phyloP scores from a whole-genome alignment of 352 stramenopile genomes.

The Plasmopara viticola region DNA sequence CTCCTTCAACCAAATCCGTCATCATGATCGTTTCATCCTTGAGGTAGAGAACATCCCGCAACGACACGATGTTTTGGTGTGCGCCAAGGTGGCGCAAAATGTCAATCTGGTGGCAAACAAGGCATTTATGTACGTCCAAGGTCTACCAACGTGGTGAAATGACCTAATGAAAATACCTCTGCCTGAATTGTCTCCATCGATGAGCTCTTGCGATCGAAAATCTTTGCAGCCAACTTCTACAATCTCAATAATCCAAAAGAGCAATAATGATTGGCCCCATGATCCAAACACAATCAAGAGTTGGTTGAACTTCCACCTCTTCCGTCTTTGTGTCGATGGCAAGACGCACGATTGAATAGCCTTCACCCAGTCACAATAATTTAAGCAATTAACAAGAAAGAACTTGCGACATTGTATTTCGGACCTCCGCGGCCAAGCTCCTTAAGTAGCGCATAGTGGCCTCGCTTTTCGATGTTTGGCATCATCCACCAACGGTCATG shows the following conservation, averaged over 20 bases:
- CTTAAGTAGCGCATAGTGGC: constrained; percentile 50
- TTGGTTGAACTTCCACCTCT: constrained; percentile 16
- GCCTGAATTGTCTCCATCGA: constrained; percentile 52
- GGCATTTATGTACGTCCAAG: not conserved
- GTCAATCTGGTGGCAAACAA: constrained; percentile 34
- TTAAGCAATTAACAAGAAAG: not conserved
- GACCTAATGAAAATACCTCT: constrained; percentile 28
- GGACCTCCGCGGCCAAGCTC: constrained; percentile 59
- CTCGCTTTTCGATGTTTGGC: constrained; percentile 19
- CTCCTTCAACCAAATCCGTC: constrained; percentile 65
- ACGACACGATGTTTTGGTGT: constrained; percentile 63
- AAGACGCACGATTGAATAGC: constrained; percentile 62
- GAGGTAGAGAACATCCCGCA: constrained; percentile 58
- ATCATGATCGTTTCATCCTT: constrained; percentile 75
- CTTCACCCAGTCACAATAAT: constrained; percentile 23
- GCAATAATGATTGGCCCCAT: not conserved
- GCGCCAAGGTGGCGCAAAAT: constrained; percentile 49
- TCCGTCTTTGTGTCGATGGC: constrained; percentile 50
- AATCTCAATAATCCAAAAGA: not conserved
- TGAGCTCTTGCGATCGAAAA: constrained; percentile 58
- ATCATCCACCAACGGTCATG: constrained; percentile 7
- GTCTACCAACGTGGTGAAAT: not conserved
- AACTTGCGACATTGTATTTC: not conserved
- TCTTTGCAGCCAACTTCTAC: constrained; percentile 57
- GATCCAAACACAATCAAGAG: not conserved